phyloP scores from a whole-genome alignment of 805 yeast genomes.

The Kregervanrija fluxuum region DNA sequence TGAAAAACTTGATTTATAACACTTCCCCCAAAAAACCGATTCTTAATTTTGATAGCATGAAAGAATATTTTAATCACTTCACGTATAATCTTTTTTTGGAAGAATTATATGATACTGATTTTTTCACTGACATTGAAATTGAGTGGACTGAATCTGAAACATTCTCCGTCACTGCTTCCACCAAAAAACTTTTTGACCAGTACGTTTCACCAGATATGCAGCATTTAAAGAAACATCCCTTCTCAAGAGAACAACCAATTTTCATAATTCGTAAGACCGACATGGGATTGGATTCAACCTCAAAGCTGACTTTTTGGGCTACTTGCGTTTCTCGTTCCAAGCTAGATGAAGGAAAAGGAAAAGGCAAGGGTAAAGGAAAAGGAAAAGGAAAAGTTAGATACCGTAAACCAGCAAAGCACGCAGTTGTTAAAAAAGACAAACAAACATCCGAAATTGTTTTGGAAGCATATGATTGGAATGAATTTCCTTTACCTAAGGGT shows the following conservation, averaged over 20 bases:
- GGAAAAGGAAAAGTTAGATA: slow-evolving; percentile 12
- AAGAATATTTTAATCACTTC: slow-evolving; percentile 50
- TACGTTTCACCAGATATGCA: slow-evolving; percentile 46
- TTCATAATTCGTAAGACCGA: slow-evolving; percentile 41
- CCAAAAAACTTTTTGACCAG: slow-evolving; percentile 39
- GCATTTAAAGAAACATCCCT: slow-evolving; percentile 51
- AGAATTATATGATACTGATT: slow-evolving; percentile 43
- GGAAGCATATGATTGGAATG: slow-evolving; percentile 54
- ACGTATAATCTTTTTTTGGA: slow-evolving; percentile 58
- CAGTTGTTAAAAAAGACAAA: slow-evolving; percentile 4
- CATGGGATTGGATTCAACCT: slow-evolving; percentile 25
- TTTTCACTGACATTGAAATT: slow-evolving; percentile 40
- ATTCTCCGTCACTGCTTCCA: slow-evolving; percentile 35
- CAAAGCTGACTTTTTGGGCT: slow-evolving; percentile 45
- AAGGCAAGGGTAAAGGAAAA: slow-evolving; percentile 21
- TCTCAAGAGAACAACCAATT: slow-evolving; percentile 50
- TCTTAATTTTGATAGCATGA: slow-evolving; percentile 36
- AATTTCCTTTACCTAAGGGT: slow-evolving; percentile 19
- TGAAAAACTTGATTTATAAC: slow-evolving; percentile 14
- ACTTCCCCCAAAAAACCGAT: slow-evolving; percentile 17
- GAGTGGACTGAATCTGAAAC: slow-evolving; percentile 22
- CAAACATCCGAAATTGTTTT: slow-evolving; percentile 33
- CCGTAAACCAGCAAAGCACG: slow-evolving; percentile 7
- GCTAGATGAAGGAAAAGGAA: slow-evolving; percentile 25
- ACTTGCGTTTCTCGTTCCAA: slow-evolving; percentile 36